Conservation (phyloP, 306 rosid genomes). For the Abrus pulchellus region DNA sequence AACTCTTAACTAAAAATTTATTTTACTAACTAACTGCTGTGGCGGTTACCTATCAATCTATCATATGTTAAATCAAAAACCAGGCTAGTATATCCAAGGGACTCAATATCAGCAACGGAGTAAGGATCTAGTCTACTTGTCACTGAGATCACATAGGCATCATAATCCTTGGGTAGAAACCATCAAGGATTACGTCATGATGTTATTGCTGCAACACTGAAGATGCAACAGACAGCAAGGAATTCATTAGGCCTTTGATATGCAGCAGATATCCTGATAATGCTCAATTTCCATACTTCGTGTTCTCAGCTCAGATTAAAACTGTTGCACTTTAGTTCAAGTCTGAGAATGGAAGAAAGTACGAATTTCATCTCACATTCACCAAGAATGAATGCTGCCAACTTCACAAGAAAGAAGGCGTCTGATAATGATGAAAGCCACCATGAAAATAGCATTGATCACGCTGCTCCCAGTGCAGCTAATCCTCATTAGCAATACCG, state of each 20-base stretch:
- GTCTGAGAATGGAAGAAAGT: not conserved
- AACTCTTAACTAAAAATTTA: too few relatives aligned
- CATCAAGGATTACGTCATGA: not conserved
- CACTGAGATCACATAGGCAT: not conserved
- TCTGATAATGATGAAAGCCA: not conserved
- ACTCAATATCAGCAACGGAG: not conserved
- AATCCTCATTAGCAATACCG: not conserved
- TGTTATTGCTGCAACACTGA: not conserved
- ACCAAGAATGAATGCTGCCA: not conserved
- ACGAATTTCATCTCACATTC: not conserved
- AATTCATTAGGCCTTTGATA: not conserved
- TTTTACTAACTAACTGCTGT: too few relatives aligned
- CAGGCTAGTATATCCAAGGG: not conserved
- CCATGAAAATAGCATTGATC: not conserved
- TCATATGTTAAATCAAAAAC: not conserved
- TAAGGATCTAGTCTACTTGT: not conserved
- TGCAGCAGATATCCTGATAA: not conserved
- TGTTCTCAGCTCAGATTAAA: not conserved
- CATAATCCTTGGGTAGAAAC: not conserved
- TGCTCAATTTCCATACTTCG: not conserved
- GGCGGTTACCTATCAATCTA: not conserved
- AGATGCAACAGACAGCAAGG: not conserved
- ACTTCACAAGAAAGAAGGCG: not conserved
- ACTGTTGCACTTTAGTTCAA: not conserved
- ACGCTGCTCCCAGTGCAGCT: not conserved